These are phyloP conservation scores for Coemansia sp. DNA, from an alignment of 192 early-diverging fungal genomes.

Conservation along the genomic window DNA sequence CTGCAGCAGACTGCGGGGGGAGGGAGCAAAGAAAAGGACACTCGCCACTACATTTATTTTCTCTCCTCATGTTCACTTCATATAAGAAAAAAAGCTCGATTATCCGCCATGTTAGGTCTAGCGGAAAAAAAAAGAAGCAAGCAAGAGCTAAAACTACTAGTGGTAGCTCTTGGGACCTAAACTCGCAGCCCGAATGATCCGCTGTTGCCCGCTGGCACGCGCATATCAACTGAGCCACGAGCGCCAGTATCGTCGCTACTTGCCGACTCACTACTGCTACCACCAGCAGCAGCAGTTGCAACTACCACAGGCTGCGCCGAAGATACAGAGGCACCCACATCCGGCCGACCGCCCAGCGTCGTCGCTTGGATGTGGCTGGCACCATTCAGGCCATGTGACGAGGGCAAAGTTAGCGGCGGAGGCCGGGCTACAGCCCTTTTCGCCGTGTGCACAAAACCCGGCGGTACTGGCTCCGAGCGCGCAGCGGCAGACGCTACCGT, in stretches of 20 bases:
- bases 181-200: conserved; percentile 43
- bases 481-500: not conserved
- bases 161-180: not conserved
- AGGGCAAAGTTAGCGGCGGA: conserved; percentile 3
- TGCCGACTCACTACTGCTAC: conserved; percentile 1
- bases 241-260: conserved; percentile 11
- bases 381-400: not conserved
- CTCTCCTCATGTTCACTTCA: not conserved
- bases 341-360: not conserved
- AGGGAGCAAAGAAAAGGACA: not conserved
- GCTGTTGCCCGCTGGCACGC: conserved; percentile 38
- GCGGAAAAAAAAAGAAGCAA: not conserved
- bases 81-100: not conserved
- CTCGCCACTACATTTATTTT: not conserved
- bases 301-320: not conserved
- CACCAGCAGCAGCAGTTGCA: not conserved
- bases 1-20: not conserved
- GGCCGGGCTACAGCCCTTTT: conserved; percentile 7
- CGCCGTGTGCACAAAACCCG: not conserved
- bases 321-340: not conserved
- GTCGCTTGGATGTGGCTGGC: not conserved
- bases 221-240: conserved; percentile 33
- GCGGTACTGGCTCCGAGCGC: not conserved
- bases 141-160: too few relatives aligned
- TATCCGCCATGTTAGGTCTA: not conserved